Conservation (phyloP, 805 yeast species). For the Kazachstania taianensis region DNA sequence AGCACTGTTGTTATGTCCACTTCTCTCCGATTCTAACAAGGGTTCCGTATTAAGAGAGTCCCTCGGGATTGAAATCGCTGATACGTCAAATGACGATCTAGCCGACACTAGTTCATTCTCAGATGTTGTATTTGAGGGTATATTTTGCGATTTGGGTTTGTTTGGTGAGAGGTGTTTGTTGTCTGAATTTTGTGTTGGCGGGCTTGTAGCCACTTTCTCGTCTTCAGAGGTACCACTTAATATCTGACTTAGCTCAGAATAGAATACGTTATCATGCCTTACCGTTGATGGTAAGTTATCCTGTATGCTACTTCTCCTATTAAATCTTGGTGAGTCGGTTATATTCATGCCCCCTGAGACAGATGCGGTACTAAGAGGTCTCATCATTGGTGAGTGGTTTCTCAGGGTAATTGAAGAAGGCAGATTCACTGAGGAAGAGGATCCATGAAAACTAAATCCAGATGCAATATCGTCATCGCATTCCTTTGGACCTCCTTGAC, state of each 20-base stretch:
- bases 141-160: no score
- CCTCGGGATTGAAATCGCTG: conserved; percentile 4
- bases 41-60: conserved; percentile 21
- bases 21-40: no score
- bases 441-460: conserved; percentile 7
- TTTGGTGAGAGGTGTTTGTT: neutral
- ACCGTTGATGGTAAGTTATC: conserved; percentile 23
- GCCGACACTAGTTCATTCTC: conserved; percentile 8
- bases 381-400: conserved; percentile 23
- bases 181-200: neutral
- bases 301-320: conserved; percentile 10
- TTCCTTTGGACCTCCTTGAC: no score
- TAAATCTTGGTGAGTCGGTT: conserved; percentile 4
- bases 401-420: conserved; percentile 24
- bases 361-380: conserved; percentile 7
- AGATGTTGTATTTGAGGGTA: neutral
- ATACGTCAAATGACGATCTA: conserved; percentile 17
- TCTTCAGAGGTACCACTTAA: conserved; percentile 7
- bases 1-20: conserved; percentile 1
- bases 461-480: conserved; percentile 15
- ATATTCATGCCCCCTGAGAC: no score
- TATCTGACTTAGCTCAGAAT: conserved; percentile 20
- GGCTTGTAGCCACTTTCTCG: neutral
- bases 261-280: conserved; percentile 18
- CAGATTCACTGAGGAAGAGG: no score